A percentile compares a stretch with the other conserved stretches of the same genome.
Evolutionary conservation across 108 stramenopile species (phyloP).

Genomic region (Cyclostephanos invisitatus): DNA sequence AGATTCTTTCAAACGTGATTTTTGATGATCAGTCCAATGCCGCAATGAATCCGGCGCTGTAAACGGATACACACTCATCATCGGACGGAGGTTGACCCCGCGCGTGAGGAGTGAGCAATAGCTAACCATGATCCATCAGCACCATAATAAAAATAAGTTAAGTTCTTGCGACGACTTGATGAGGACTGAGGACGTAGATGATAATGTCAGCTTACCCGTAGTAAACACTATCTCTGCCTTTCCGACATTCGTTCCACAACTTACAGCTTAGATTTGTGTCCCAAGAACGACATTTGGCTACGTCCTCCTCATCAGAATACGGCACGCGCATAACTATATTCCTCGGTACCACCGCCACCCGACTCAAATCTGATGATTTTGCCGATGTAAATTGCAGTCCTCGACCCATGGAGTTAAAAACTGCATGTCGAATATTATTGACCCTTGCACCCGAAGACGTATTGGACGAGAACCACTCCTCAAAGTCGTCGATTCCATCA

Average conservation of each 20-base stretch:
- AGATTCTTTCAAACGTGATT: constrained; percentile 31
- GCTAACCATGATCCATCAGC: constrained; percentile 8
- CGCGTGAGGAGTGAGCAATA: constrained; percentile 43
- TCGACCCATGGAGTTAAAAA: constrained; percentile 51
- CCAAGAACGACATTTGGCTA: constrained; percentile 41
- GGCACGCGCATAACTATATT: constrained; percentile 50
- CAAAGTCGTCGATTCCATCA: constrained; percentile 55
- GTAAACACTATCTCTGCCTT: constrained; percentile 51
- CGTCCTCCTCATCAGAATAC: constrained; percentile 45
- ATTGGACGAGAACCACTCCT: constrained; percentile 60
- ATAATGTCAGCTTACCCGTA: constrained; percentile 48
- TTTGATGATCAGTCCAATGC: constrained; percentile 72
- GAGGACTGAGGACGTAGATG: not conserved
- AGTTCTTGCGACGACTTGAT: not conserved
- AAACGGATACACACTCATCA: constrained; percentile 43
- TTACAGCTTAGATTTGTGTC: constrained; percentile 63
- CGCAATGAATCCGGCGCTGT: constrained; percentile 74
- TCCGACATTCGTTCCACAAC: constrained; percentile 62
- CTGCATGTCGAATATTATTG: constrained; percentile 42
- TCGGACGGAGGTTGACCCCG: constrained; percentile 24
- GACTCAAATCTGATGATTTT: constrained; percentile 32
- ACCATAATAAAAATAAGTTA: not conserved
- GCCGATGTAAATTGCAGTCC: constrained; percentile 49
- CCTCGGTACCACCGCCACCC: constrained; percentile 48
- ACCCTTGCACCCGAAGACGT: constrained; percentile 17